phyloP scores from a whole-genome alignment of 176 grass and related monocot species.

The Chloris gayana region DNA sequence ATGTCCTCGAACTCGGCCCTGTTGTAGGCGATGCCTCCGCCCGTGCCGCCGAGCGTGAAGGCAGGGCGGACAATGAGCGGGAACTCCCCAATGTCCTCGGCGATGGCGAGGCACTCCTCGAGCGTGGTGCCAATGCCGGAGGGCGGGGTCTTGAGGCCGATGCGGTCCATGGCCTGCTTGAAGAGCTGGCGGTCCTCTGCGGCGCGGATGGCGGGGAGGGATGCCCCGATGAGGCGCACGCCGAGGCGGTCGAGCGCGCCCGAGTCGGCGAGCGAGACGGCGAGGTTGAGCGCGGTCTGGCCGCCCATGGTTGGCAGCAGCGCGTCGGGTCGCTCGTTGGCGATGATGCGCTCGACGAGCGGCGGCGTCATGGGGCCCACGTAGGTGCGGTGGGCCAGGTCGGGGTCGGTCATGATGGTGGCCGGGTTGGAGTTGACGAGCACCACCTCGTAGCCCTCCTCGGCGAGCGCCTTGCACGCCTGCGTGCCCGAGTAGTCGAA shows the following conservation, averaged over 20 bases:
- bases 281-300: constrained; percentile 97
- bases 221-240: constrained; percentile 87
- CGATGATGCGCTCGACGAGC: constrained; percentile 80
- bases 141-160: constrained; percentile 88
- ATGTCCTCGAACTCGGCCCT: constrained; percentile 86
- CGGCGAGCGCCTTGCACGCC: constrained; percentile 90
- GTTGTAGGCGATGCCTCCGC: constrained; percentile 95
- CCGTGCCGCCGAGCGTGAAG: constrained; percentile 90
- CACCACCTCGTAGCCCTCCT: constrained; percentile 91
- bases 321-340: constrained; percentile 77
- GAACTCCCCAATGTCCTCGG: constrained; percentile 72
- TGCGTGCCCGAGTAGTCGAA: constrained; percentile 99
- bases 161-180: constrained; percentile 92
- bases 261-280: constrained; percentile 77
- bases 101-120: constrained; percentile 80
- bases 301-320: constrained; percentile 97
- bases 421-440: constrained; percentile 97
- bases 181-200: constrained; percentile 92
- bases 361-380: constrained; percentile 94
- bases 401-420: constrained; percentile 99
- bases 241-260: constrained; percentile 68
- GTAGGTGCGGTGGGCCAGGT: constrained; percentile 88
- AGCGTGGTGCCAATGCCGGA: constrained; percentile 88
- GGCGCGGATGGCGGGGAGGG: constrained; percentile 77
- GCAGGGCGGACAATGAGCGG: constrained; percentile 91